A percentile compares a stretch with the other conserved stretches of the same genome.
phyloP scores from a whole-genome alignment of 441 rosid species.

The Pelargonium myrrhifolium region DNA sequence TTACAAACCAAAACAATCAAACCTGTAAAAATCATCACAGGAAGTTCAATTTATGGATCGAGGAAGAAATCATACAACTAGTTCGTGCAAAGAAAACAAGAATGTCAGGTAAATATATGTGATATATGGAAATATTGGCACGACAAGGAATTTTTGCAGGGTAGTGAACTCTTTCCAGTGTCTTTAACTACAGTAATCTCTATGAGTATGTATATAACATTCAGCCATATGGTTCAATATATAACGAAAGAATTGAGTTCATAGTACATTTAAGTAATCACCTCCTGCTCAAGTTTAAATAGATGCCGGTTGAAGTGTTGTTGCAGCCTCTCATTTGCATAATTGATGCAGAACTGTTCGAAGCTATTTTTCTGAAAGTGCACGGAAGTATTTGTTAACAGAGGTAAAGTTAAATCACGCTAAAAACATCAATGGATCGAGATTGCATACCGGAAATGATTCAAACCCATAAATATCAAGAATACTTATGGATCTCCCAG shows the following conservation, averaged over 20 bases:
- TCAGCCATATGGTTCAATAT: too few species aligned
- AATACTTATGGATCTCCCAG: conserved; percentile 79
- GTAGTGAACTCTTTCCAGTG: too few species aligned
- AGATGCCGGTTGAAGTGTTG: conserved; percentile 90
- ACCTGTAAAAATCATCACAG: neutral
- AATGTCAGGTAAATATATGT: neutral
- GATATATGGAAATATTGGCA: neutral
- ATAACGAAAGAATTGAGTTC: too few species aligned
- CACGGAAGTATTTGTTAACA: conserved; percentile 21
- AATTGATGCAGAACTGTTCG: conserved; percentile 92
- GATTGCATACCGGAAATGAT: conserved; percentile 60
- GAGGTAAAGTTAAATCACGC: conserved; percentile 14
- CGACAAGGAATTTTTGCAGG: too few species aligned
- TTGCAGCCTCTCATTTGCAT: conserved; percentile 95
- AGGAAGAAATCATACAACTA: neutral
- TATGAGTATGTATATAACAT: too few species aligned
- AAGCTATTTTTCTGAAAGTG: conserved; percentile 82
- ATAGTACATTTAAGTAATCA: conserved; percentile 12
- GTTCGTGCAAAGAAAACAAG: neutral
- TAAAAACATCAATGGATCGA: conserved; percentile 16
- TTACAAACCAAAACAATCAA: neutral
- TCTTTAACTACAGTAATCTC: too few species aligned
- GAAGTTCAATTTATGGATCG: neutral
- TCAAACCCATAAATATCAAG: conserved; percentile 94
- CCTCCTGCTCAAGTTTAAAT: conserved; percentile 91